These are phyloP conservation scores for Paraleonurus japonicus DNA, from an alignment of 257 asterid species.

Conservation along the genomic window DNA sequence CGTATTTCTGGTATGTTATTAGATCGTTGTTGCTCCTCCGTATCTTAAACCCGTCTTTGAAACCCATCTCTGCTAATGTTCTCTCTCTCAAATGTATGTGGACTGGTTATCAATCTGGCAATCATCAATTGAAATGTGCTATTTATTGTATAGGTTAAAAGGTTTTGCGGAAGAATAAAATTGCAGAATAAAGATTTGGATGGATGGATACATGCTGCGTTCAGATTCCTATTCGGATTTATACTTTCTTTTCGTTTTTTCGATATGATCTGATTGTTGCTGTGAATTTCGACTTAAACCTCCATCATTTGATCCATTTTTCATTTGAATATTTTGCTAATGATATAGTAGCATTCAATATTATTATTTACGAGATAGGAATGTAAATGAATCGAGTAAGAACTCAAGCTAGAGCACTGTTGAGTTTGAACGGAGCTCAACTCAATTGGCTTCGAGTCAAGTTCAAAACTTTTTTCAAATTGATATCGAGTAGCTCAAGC, in stretches of 20 bases:
- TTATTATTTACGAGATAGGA: too few relatives aligned
- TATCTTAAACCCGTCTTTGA: neutral
- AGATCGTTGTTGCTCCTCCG: slow-evolving; percentile 1
- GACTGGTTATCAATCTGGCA: neutral
- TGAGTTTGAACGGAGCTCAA: neutral
- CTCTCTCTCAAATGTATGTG: neutral
- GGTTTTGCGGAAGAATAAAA: slow-evolving; percentile 15
- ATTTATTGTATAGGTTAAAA: neutral
- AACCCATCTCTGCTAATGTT: neutral
- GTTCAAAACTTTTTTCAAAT: neutral
- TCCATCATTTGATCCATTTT: neutral
- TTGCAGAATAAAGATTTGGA: neutral
- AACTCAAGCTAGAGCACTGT: neutral
- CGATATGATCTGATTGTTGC: neutral
- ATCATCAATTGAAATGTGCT: slow-evolving; percentile 16
- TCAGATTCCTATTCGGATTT: neutral
- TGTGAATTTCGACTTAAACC: neutral
- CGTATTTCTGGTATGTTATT: neutral
- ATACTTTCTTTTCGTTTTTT: neutral
- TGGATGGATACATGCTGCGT: neutral
- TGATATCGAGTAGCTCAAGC: too few relatives aligned
- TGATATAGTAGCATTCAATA: neutral
- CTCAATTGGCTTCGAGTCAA: neutral
- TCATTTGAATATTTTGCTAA: neutral
- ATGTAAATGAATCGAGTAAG: neutral